phyloP scores from a whole-genome alignment of 148 eudicot species.

The Persicaria tinctoria region DNA sequence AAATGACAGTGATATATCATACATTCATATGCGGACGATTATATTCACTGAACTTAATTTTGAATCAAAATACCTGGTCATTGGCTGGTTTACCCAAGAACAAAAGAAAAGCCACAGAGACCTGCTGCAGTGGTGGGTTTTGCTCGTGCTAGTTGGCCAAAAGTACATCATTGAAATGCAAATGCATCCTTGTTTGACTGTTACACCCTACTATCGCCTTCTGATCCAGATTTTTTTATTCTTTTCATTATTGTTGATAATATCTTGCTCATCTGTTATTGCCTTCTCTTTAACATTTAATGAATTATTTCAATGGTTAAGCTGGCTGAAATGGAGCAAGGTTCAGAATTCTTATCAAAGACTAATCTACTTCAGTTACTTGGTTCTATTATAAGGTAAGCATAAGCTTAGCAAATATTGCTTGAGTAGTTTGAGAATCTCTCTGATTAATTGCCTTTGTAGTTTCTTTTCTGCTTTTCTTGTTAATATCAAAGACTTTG shows the following conservation, averaged over 20 bases:
- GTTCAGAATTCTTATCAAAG: constrained; percentile 61
- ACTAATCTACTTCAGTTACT: constrained; percentile 73
- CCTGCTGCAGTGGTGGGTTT: neutral
- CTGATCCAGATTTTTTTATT: constrained; percentile 1
- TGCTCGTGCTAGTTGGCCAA: neutral
- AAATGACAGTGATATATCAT: neutral
- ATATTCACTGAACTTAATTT: neutral
- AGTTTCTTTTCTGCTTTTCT: neutral
- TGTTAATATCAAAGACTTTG: neutral
- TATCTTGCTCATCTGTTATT: neutral
- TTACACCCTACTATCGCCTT: neutral
- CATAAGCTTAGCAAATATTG: constrained; percentile 3
- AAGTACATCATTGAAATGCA: neutral
- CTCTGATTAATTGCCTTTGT: neutral
- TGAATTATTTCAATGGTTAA: constrained; percentile 21
- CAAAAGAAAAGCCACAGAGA: neutral
- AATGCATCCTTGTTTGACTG: neutral
- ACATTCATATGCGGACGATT: neutral
- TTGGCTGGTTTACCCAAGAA: neutral
- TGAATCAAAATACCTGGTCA: neutral
- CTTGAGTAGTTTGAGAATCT: neutral
- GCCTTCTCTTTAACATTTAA: neutral
- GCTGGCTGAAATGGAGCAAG: constrained; percentile 75
- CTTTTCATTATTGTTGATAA: neutral
- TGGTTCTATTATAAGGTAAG: constrained; percentile 62